Evolutionary conservation across 768 basidiomycete species (phyloP).

Genomic region (Mycena leptocephala): DNA sequence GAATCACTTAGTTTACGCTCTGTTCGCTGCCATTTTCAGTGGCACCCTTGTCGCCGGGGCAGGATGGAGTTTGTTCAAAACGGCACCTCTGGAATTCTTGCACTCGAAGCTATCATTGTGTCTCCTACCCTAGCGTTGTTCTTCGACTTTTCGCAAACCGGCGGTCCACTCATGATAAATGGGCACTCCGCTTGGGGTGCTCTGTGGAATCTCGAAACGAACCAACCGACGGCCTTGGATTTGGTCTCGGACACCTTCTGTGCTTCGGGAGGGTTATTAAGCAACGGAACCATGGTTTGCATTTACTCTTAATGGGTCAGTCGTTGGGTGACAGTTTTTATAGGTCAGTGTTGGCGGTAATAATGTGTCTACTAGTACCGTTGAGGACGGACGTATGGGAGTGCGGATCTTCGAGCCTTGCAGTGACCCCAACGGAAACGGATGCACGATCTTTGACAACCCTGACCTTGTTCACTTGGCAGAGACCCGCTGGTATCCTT

Average conservation of each 20-base stretch:
- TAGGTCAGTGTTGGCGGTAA: conserved; percentile 38
- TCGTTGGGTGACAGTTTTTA: conserved; percentile 5
- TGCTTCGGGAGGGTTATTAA: conserved; percentile 65
- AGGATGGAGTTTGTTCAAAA: conserved; percentile 29
- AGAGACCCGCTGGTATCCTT: conserved; percentile 48
- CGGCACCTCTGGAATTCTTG: conserved; percentile 24
- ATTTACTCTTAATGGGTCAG: conserved; percentile 47
- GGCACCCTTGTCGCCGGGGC: conserved; percentile 17
- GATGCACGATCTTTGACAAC: conserved; percentile 49
- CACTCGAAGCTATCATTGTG: conserved; percentile 38
- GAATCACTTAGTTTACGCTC: not conserved
- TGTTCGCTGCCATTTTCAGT: not conserved
- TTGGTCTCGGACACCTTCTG: conserved; percentile 74
- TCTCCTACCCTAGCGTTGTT: conserved; percentile 48
- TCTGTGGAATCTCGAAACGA: conserved; percentile 65
- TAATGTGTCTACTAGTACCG: not conserved
- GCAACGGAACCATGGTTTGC: conserved; percentile 73
- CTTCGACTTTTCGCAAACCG: conserved; percentile 68
- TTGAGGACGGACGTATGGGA: conserved; percentile 33
- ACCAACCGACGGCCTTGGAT: conserved; percentile 69
- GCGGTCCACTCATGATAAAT: conserved; percentile 62
- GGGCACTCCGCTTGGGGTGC: conserved; percentile 69
- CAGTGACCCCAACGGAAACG: conserved; percentile 37
- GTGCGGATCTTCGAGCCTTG: conserved; percentile 52
- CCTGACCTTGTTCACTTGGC: conserved; percentile 41